Percentiles rank a stretch among this genome's conserved stretches.
Evolutionary conservation across 208 protist genomes (phyloP).

Genomic region (Trypanosoma melophagium): DNA sequence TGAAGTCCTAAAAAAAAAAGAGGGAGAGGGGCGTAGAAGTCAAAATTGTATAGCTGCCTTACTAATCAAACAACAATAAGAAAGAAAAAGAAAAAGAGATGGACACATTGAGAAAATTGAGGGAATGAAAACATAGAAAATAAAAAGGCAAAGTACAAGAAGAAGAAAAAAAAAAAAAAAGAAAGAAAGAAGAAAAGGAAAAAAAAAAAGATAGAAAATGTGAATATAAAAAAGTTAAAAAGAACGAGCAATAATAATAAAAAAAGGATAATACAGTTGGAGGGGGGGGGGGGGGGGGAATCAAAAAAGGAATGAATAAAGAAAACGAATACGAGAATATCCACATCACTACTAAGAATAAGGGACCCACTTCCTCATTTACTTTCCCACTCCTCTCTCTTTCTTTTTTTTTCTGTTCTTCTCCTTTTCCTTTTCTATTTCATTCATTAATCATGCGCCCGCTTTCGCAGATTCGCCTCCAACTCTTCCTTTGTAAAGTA

Average conservation of each 20-base stretch:
- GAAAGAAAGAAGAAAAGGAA: constrained; percentile 1
- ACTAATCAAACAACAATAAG: not conserved
- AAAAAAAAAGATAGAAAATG: not conserved
- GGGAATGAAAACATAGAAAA: not conserved
- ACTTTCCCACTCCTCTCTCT: not conserved
- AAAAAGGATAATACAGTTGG: too few relatives aligned
- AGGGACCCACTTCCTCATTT: too few relatives aligned
- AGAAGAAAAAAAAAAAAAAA: not conserved
- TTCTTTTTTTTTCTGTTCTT: constrained; percentile 2
- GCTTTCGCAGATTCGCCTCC: constrained; percentile 68
- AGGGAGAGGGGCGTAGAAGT: not conserved
- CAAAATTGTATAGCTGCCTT: not conserved
- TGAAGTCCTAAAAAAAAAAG: not conserved
- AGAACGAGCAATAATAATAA: too few relatives aligned
- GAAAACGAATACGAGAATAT: too few relatives aligned
- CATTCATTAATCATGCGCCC: constrained; percentile 32
- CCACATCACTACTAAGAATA: too few relatives aligned
- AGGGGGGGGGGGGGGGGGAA: too few relatives aligned
- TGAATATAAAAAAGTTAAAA: too few relatives aligned
- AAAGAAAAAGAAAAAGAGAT: constrained; percentile 6
- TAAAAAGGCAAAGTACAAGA: constrained; percentile 3
- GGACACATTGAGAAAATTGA: not conserved
- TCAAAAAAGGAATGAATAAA: too few relatives aligned
- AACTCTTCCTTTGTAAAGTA: constrained; percentile 84
- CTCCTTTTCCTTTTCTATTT: not conserved